phyloP scores from a whole-genome alignment of 2,329 filamentous ascomycete genomes.

The Zopfia rhizophila region DNA sequence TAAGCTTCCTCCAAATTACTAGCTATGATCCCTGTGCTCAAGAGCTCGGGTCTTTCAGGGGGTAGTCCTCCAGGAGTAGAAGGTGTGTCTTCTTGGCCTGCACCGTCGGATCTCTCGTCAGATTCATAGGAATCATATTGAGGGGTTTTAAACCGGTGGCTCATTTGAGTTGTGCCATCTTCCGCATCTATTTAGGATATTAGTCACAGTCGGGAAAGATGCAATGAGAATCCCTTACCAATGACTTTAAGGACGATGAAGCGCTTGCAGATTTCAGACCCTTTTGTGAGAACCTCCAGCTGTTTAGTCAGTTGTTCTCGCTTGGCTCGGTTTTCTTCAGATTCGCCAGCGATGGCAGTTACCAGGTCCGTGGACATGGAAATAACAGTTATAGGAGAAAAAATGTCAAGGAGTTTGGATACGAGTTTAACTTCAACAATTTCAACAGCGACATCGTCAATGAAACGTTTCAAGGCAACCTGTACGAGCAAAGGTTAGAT shows the following conservation, averaged over 20 bases:
- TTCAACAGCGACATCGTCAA: constrained; percentile 57
- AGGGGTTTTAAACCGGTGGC: too few relatives aligned
- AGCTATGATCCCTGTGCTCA: too few relatives aligned
- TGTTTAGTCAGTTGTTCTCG: constrained; percentile 53
- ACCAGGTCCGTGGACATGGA: constrained; percentile 51
- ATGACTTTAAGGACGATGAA: constrained; percentile 32
- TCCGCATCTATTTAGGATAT: too few relatives aligned
- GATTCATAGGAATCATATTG: too few relatives aligned
- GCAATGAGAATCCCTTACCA: too few relatives aligned
- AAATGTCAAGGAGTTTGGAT: constrained; percentile 47
- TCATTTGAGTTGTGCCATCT: too few relatives aligned
- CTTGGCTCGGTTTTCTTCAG: constrained; percentile 48
- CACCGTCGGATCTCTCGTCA: too few relatives aligned
- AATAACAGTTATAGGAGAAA: constrained; percentile 53
- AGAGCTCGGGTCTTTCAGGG: too few relatives aligned
- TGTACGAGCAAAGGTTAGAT: constrained; percentile 24
- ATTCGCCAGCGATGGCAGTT: constrained; percentile 54
- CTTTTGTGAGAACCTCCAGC: constrained; percentile 51
- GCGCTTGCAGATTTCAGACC: constrained; percentile 51
- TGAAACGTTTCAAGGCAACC: constrained; percentile 58
- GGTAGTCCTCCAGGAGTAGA: too few relatives aligned
- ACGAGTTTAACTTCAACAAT: constrained; percentile 57
- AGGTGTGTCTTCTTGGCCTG: too few relatives aligned
- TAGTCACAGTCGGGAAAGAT: too few relatives aligned
- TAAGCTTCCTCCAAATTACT: too few relatives aligned